phyloP scores from a whole-genome alignment of 345 rosid genomes.

The Salix suchowensis region DNA sequence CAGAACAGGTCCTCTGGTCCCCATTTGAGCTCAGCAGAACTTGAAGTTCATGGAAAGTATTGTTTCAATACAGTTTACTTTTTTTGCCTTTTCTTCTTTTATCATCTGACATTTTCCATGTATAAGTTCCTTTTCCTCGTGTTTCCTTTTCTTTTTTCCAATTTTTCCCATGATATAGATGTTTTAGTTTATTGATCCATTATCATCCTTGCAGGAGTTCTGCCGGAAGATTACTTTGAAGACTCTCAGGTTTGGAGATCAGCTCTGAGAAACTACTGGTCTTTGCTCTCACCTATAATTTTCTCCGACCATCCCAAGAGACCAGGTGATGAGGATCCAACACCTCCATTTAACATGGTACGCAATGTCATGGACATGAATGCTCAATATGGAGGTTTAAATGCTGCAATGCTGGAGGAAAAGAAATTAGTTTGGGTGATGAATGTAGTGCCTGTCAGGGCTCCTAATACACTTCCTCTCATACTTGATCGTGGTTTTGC shows the following conservation, averaged over 20 bases:
- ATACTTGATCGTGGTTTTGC: slow-evolving; percentile 83
- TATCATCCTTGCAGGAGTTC: slow-evolving; percentile 53
- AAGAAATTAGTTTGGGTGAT: slow-evolving; percentile 82
- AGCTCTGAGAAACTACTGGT: slow-evolving; percentile 84
- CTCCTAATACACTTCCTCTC: slow-evolving; percentile 73
- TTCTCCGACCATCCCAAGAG: slow-evolving; percentile 99
- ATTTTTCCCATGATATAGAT: background rate
- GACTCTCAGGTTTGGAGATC: slow-evolving; percentile 67
- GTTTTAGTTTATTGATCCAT: slow-evolving; percentile 18
- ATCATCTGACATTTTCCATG: background rate
- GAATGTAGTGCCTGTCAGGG: slow-evolving; percentile 86
- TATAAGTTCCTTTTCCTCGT: background rate
- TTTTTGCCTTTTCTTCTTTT: background rate
- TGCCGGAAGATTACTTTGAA: slow-evolving; percentile 68
- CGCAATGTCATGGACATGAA: slow-evolving; percentile 99
- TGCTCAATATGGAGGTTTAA: slow-evolving; percentile 83
- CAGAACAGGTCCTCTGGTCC: slow-evolving; percentile 70
- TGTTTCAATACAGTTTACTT: slow-evolving; percentile 15
- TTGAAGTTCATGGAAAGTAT: slow-evolving; percentile 83
- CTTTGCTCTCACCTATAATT: slow-evolving; percentile 87
- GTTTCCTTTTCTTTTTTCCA: background rate
- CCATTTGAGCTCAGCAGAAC: slow-evolving; percentile 50
- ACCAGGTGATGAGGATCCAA: slow-evolving; percentile 97
- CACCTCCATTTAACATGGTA: slow-evolving; percentile 92
- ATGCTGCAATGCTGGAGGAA: slow-evolving; percentile 71